These are phyloP conservation scores for Tetrapisispora phaffii DNA, from an alignment of 805 yeast species.

Conservation along the genomic window DNA sequence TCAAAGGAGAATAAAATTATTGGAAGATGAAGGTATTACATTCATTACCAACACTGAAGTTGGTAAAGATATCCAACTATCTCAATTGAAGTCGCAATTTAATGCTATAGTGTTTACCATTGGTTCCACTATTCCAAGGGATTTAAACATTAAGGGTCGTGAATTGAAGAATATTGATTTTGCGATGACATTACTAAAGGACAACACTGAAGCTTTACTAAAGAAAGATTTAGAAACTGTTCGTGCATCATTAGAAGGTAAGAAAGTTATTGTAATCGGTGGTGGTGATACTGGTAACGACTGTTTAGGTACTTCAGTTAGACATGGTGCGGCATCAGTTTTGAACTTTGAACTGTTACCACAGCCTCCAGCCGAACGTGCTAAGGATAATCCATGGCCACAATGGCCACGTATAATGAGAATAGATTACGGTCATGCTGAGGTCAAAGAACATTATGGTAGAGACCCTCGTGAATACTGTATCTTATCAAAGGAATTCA, in stretches of 20 bases:
- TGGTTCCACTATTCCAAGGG: conserved; percentile 95
- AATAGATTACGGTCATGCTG: conserved; percentile 95
- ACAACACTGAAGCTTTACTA: conserved; percentile 84
- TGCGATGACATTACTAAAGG: conserved; percentile 85
- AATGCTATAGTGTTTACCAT: conserved; percentile 89
- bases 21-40: conserved; percentile 81
- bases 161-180: conserved; percentile 79
- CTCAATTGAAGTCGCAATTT: conserved; percentile 48
- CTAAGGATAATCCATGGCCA: conserved; percentile 98
- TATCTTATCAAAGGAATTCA: conserved; percentile 88
- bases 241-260: conserved; percentile 62
- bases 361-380: conserved; percentile 75
- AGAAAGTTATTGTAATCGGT: conserved; percentile 91
- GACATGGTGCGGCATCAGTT: conserved; percentile 95
- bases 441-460: conserved; percentile 89
- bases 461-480: conserved; percentile 96
- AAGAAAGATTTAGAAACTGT: conserved; percentile 73
- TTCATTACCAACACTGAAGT: conserved; percentile 70
- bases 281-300: conserved; percentile 99
- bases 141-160: conserved; percentile 88
- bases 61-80: conserved; percentile 73
- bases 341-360: conserved; percentile 91
- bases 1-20: conserved; percentile 82
- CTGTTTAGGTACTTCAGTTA: conserved; percentile 92
- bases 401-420: conserved; percentile 98